These are phyloP conservation scores for Barnettozyma sucrosica DNA, from an alignment of 805 yeast species.

Conservation along the genomic window DNA sequence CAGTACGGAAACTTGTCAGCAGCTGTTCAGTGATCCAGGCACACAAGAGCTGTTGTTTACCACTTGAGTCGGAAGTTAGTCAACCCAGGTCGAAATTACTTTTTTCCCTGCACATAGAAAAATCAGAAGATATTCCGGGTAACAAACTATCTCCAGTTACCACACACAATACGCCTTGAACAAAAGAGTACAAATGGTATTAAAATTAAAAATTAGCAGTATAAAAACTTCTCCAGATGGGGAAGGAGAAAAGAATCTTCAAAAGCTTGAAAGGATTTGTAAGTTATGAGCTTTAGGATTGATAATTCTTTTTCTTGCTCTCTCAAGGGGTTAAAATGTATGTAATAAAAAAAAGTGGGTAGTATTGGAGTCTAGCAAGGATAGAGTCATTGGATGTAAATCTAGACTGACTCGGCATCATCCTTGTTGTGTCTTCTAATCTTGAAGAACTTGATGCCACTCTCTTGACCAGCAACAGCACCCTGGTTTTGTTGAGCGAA, in stretches of 20 bases:
- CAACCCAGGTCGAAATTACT: background rate
- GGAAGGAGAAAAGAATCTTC: background rate
- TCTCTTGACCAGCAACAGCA: slow-evolving; percentile 32
- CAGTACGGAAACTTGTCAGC: background rate
- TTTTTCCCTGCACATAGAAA: background rate
- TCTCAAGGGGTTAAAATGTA: background rate
- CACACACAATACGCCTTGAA: background rate
- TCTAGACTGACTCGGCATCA: slow-evolving; percentile 34
- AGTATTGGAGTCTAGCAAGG: no score
- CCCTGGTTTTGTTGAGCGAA: slow-evolving; percentile 26
- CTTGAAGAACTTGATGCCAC: slow-evolving; percentile 73
- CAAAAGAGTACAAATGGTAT: background rate
- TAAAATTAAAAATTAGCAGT: no score
- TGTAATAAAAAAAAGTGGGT: background rate
- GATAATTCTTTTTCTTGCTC: background rate
- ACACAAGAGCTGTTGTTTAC: background rate
- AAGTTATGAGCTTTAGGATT: background rate
- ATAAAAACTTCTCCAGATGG: background rate
- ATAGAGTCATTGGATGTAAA: background rate
- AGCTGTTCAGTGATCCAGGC: background rate
- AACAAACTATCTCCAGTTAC: no score
- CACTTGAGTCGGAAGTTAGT: background rate
- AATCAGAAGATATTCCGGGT: background rate
- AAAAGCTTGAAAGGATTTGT: background rate
- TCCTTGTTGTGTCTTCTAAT: slow-evolving; percentile 50